Base-by-base conservation (phyloP, 2,329 filamentous ascomycete species). In the Aureobasidium zeae region DNA sequence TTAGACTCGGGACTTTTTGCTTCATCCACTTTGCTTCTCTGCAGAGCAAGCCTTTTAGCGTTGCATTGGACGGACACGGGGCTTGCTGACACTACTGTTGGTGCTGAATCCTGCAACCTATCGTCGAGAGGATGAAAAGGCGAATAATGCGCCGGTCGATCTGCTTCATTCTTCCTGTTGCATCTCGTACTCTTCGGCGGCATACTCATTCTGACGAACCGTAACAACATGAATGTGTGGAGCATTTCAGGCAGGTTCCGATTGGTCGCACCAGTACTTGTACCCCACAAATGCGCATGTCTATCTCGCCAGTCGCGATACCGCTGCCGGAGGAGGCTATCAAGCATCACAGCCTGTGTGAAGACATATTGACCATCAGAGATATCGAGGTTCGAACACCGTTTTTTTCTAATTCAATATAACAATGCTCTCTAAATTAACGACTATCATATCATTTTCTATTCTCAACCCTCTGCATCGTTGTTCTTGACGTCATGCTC, bases 211-310 rank as follows among this genome's bases (percentile, higher is more conserved):
- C 20, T 41, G 6, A 7, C 20, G n/a, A 13, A 24, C 17, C 9
- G 13, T 21, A 9, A 19, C 5, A 41, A 24, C n/a, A n/a, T n/a
- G n/a, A n/a, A n/a, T n/a, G n/a, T n/a, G n/a, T n/a, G n/a, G n/a
- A n/a, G n/a, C n/a, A n/a, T n/a, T n/a, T n/a, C 37, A 41, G 37
- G 37, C 37, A 41, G 24, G 12, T 41, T 15, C 37, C 37, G 37
- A 41, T 41, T 41, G 37, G 37, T 19, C 17, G 6, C n/a, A n/a
- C n/a, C n/a, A 17, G 16, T 21, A n/a, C 7, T 25, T 11, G 11
- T 25, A 32, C 28, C 37, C 37, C 37, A 41, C 37, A 41, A 13
- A 26, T 20, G 11, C 26, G 26, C 26, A 25, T 25, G 22, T 25
- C 22, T 25, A 11, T 25, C 22, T 25, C 22, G 6, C 22, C 22